Percentiles rank a stretch among this genome's conserved stretches.
phyloP scores from a whole-genome alignment of 345 rosid species.

The Cardamine chenopodiifolia region DNA sequence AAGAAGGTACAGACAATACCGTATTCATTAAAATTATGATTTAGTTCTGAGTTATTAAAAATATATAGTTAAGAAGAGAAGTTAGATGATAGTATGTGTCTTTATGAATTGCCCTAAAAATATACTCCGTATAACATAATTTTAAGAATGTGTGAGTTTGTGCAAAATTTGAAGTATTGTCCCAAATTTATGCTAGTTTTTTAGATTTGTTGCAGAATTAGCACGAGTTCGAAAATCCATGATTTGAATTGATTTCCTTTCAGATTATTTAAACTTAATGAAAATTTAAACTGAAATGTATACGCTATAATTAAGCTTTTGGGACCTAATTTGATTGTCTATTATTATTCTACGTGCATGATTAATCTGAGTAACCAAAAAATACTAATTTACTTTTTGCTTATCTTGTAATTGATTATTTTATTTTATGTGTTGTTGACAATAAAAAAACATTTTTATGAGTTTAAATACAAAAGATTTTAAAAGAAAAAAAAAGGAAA shows the following conservation, averaged over 20 bases:
- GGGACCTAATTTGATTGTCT: neutral
- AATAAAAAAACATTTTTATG: neutral
- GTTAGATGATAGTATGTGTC: neutral
- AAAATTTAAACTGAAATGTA: neutral
- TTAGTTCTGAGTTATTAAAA: neutral
- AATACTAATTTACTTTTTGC: neutral
- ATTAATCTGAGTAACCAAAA: slow-evolving; percentile 2
- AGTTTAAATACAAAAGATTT: neutral
- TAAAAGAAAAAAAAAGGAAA: slow-evolving; percentile 1
- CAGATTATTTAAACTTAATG: neutral
- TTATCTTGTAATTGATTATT: slow-evolving; percentile 1
- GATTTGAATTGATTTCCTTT: no score
- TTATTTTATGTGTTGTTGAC: neutral
- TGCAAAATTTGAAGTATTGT: neutral
- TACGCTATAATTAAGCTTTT: slow-evolving; percentile 9
- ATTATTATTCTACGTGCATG: slow-evolving; percentile 1
- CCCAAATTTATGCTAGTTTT: neutral
- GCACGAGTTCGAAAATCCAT: slow-evolving; percentile 5
- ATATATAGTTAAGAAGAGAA: neutral
- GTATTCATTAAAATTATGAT: neutral
- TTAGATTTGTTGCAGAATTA: neutral
- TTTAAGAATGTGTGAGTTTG: slow-evolving; percentile 1
- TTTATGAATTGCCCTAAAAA: neutral
- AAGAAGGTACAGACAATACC: neutral
- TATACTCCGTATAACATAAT: neutral